Conservation (phyloP, 129 eudicot genomes). For the Arctium lappa region DNA sequence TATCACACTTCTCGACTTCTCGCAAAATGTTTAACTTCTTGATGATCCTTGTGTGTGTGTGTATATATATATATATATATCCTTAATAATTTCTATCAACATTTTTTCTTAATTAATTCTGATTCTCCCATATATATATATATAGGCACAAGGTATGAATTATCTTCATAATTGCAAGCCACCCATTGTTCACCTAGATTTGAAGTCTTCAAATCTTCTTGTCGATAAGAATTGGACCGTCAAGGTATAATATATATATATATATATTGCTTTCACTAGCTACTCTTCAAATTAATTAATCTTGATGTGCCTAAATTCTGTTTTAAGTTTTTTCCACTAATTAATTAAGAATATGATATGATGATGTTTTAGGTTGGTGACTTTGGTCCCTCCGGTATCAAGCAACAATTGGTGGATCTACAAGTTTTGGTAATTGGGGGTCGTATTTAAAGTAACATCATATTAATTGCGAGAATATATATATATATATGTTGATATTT, state of each 20-base stretch:
- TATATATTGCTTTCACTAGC: neutral
- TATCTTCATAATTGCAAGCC: constrained; percentile 80
- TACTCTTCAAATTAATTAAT: neutral
- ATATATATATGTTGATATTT: too few relatives aligned
- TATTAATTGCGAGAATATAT: too few relatives aligned
- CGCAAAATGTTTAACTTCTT: too few relatives aligned
- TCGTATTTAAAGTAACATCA: too few relatives aligned
- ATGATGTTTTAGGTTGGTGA: constrained; percentile 68
- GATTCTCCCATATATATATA: neutral
- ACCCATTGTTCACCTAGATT: constrained; percentile 77
- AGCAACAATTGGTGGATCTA: constrained; percentile 10
- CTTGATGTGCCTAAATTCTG: neutral
- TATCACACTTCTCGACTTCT: too few relatives aligned
- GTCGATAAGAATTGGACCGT: constrained; percentile 88
- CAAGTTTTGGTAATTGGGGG: too few relatives aligned
- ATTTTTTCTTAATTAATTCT: neutral
- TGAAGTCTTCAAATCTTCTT: constrained; percentile 88
- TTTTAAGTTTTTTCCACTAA: neutral
- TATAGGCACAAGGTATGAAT: constrained; percentile 85
- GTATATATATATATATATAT: too few relatives aligned
- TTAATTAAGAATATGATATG: neutral
- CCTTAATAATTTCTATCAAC: too few relatives aligned
- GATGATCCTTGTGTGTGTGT: too few relatives aligned
- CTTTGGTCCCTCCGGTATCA: constrained; percentile 78
- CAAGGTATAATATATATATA: constrained; percentile 40